These are phyloP conservation scores for Aspergillus sp. DNA, from an alignment of 2,329 filamentous ascomycete species.

Conservation along the genomic window DNA sequence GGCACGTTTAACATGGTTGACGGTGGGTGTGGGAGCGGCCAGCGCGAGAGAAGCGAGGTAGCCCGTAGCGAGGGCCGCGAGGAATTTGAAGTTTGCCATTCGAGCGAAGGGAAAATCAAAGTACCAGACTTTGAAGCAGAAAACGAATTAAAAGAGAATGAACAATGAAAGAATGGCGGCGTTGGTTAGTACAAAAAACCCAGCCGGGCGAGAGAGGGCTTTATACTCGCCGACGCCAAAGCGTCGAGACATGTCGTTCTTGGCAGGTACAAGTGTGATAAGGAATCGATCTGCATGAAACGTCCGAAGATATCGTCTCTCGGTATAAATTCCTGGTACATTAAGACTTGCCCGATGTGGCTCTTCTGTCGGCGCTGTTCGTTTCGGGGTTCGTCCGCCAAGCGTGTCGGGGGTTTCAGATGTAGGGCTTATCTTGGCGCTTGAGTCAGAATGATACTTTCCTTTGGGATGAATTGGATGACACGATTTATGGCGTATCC, in stretches of 20 bases:
- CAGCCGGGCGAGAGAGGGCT: neutral
- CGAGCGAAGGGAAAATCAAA: neutral
- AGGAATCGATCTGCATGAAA: neutral
- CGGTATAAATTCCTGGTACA: neutral
- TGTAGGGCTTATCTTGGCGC: neutral
- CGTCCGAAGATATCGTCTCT: neutral
- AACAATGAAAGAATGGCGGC: neutral
- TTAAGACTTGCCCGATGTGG: neutral
- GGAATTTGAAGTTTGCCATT: constrained; percentile 20
- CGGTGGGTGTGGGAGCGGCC: constrained; percentile 20
- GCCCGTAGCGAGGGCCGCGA: constrained; percentile 16
- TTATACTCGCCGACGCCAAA: neutral
- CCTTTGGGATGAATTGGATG: too few relatives aligned
- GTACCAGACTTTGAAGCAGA: neutral
- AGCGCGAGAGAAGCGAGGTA: constrained; percentile 10
- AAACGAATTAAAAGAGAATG: neutral
- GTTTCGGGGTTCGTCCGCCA: neutral
- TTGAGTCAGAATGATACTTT: too few relatives aligned
- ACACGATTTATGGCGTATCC: too few relatives aligned
- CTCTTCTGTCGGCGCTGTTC: neutral
- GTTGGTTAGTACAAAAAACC: neutral
- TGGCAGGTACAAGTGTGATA: neutral
- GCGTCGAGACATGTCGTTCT: neutral
- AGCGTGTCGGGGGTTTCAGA: neutral
- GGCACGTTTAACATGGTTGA: constrained; percentile 18